phyloP scores from a whole-genome alignment of 345 rosid genomes.

The Carallia pectinifolia region DNA sequence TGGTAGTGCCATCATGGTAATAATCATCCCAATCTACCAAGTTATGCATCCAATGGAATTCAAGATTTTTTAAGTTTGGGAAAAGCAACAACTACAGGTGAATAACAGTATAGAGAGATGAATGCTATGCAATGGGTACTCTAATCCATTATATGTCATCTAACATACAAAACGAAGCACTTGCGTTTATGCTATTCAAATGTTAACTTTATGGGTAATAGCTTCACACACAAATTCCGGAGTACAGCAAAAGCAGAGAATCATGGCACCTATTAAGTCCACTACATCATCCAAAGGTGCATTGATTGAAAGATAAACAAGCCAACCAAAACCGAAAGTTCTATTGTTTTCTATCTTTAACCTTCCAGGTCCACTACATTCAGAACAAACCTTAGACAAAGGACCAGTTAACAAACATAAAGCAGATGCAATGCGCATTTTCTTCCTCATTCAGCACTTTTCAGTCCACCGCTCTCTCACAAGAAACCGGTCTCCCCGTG shows the following conservation, averaged over 20 bases:
- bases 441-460: conserved; percentile 94
- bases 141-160: no score
- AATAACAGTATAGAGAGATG: no score
- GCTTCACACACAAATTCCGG: conserved; percentile 6
- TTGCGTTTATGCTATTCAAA: no score
- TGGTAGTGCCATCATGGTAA: no score
- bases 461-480: conserved; percentile 96
- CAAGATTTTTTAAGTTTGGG: no score
- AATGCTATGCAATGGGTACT: no score
- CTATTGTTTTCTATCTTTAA: conserved; percentile 3
- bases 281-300: neutral
- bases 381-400: conserved; percentile 54
- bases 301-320: neutral
- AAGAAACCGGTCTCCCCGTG: conserved; percentile 97
- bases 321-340: conserved; percentile 18
- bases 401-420: conserved; percentile 96
- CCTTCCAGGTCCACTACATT: neutral
- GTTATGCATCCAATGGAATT: no score
- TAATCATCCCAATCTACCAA: no score
- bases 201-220: neutral
- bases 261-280: conserved; percentile 8
- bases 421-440: conserved; percentile 89
- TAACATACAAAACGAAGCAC: no score
- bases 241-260: neutral
- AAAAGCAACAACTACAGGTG: no score